A percentile compares a stretch with the other conserved stretches of the same genome.
These are phyloP conservation scores for Arabidopsis hybrid DNA, from an alignment of 441 rosid species.

Conservation along the genomic window DNA sequence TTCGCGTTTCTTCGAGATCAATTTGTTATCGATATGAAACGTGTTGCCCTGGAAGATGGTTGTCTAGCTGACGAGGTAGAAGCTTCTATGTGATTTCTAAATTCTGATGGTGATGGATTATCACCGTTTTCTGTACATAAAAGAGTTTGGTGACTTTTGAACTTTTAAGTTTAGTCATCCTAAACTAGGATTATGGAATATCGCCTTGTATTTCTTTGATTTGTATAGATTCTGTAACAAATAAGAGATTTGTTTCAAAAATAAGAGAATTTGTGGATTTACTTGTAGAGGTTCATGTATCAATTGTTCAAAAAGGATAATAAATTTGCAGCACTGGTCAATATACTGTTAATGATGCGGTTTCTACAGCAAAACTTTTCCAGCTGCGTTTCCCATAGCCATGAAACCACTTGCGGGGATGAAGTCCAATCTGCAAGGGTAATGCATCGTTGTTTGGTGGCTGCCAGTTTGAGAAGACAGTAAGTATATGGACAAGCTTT, in stretches of 20 bases:
- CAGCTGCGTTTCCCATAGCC: conserved; percentile 82
- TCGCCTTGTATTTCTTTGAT: conserved; percentile 23
- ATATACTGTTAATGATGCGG: background rate
- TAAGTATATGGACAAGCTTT: conserved; percentile 71
- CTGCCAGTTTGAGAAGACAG: conserved; percentile 88
- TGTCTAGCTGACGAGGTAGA: conserved; percentile 57
- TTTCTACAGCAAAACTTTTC: conserved; percentile 67
- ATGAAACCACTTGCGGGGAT: conserved; percentile 92
- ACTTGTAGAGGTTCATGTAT: background rate
- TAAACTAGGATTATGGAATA: conserved; percentile 9
- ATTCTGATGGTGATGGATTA: conserved; percentile 8
- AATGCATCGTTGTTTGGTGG: conserved; percentile 56
- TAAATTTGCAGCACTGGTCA: background rate
- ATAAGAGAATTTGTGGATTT: background rate
- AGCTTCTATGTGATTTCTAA: conserved; percentile 31
- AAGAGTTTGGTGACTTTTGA: conserved; percentile 18
- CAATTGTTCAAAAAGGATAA: background rate
- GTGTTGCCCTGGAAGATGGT: conserved; percentile 59
- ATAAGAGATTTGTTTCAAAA: background rate
- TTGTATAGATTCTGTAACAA: conserved; percentile 6
- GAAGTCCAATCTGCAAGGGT: conserved; percentile 79
- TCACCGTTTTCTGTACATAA: conserved; percentile 24
- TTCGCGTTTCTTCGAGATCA: conserved; percentile 83
- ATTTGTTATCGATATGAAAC: conserved; percentile 68
- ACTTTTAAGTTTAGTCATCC: background rate